Percentiles rank a stretch among this genome's conserved stretches.
Conservation (phyloP, 768 basidiomycete genomes). For the Leucocoprinus sp. region DNA sequence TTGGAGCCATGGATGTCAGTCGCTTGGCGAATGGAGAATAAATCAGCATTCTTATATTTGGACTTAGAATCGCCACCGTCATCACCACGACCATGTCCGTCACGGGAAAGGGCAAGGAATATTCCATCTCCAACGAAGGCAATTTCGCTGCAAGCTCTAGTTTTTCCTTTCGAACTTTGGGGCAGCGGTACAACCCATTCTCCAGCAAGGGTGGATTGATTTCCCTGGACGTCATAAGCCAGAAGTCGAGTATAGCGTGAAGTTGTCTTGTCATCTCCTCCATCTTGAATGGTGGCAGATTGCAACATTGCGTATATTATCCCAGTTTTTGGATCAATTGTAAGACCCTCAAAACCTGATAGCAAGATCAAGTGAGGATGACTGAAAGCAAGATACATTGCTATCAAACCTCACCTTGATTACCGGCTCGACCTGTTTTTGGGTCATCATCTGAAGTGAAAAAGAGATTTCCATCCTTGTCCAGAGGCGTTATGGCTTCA, state of each 20-base stretch:
- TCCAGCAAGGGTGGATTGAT: slow-evolving; percentile 34
- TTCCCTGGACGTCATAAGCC: slow-evolving; percentile 40
- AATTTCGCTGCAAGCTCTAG: slow-evolving; percentile 46
- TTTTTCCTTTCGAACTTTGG: slow-evolving; percentile 41
- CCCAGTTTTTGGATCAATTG: slow-evolving; percentile 35
- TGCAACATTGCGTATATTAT: slow-evolving; percentile 58
- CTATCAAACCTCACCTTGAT: slow-evolving; percentile 35
- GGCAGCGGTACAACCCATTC: slow-evolving; percentile 58
- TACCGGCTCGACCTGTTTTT: slow-evolving; percentile 42
- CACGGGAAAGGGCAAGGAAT: slow-evolving; percentile 52
- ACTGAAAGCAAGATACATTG: neutral
- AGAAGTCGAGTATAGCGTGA: slow-evolving; percentile 48
- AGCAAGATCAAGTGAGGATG: neutral
- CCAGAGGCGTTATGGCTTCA: slow-evolving; percentile 42
- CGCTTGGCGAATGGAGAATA: slow-evolving; percentile 48
- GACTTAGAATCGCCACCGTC: slow-evolving; percentile 39
- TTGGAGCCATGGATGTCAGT: slow-evolving; percentile 53
- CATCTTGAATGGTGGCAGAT: slow-evolving; percentile 55
- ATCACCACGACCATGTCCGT: slow-evolving; percentile 53
- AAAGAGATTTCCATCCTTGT: slow-evolving; percentile 34
- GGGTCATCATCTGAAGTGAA: slow-evolving; percentile 46
- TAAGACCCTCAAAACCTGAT: slow-evolving; percentile 54
- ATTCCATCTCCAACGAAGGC: slow-evolving; percentile 43
- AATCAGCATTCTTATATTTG: slow-evolving; percentile 52
- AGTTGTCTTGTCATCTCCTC: slow-evolving; percentile 38